These are phyloP conservation scores for Bjerkandera adusta DNA, from an alignment of 1,284 basidiomycete species.

Conservation along the genomic window DNA sequence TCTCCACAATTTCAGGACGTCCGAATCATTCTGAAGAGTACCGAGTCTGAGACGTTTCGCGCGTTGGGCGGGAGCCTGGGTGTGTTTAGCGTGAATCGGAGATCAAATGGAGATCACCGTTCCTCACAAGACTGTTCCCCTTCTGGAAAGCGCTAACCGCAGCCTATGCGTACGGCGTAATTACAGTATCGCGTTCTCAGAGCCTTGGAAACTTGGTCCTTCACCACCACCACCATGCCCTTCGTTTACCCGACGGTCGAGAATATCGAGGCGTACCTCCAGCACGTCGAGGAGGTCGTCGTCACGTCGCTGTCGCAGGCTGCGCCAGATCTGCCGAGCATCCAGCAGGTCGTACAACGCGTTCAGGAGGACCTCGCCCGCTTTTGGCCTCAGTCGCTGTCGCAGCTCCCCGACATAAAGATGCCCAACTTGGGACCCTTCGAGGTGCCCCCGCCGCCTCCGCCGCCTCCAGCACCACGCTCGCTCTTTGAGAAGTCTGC, in stretches of 20 bases:
- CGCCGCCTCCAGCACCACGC: constrained; percentile 47
- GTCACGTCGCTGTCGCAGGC: constrained; percentile 55
- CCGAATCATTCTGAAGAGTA: no score
- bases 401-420: constrained; percentile 60
- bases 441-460: constrained; percentile 68
- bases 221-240: background rate
- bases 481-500: constrained; percentile 44
- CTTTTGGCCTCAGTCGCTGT: constrained; percentile 65
- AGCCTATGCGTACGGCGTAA: no score
- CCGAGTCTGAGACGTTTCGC: no score
- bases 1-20: no score
- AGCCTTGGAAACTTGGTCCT: background rate
- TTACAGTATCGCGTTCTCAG: no score
- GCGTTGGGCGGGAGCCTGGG: no score
- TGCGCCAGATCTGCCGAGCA: constrained; percentile 56
- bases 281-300: constrained; percentile 64
- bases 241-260: constrained; percentile 45
- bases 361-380: constrained; percentile 77
- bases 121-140: no score
- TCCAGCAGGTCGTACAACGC: constrained; percentile 63
- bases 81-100: no score
- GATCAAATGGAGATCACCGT: no score
- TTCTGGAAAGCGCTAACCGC: no score
- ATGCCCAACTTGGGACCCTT: constrained; percentile 69
- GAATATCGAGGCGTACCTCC: constrained; percentile 69